Base-by-base conservation (phyloP, 2,329 filamentous ascomycete species). In the Bipolaris sorokiniana region DNA sequence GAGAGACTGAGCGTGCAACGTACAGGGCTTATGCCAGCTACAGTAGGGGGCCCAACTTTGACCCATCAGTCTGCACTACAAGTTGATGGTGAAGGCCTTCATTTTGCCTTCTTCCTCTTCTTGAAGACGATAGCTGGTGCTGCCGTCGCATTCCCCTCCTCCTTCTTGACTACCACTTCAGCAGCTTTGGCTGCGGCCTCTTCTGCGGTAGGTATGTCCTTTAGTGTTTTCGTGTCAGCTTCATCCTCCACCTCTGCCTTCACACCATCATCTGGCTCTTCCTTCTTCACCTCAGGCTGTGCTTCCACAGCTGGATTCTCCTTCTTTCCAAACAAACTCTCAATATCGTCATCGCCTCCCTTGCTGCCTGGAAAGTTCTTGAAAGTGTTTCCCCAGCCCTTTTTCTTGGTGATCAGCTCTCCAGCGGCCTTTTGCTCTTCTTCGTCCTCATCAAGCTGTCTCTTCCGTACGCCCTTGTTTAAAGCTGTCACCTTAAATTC, bases 81-180 rank as follows among this genome's bases (percentile, higher is more conserved):
- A 26, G 15, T 48, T n/a, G 7, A 16, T 23, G 10, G 9, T 22
- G 31, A 1, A 5, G 10, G 26, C 3, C 16, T 47, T 74, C 68
- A 74, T 56, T 81, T 48, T 82, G 84, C 79, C 13, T 86, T 94
- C 70, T 92, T 94, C 51, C 90, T 81, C 79, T 92, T 93, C 78
- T 93, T 94, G 77, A 94, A 95, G 3, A 92, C 80, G 2, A 92
- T 83, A 2, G 84, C 81, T 6, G 72, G 72, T 44, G 62, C 63
- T 36, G 66, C 65, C 5, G 65, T 57, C 3, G 56, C 58, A 16
- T 63, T 22, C 16, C 23, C 64, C 28, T 69, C 65, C n/a, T 66
- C 72, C 20, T 64, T 58, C 46, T 69, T 70, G 7, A 65, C 41
- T 6, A 47, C 23, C 15, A 49, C 45, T 15, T 56, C 53, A 45